Evolutionary conservation across 495 filamentous ascomycete genomes (phyloP).

Genomic region (Neurospora terricola): DNA sequence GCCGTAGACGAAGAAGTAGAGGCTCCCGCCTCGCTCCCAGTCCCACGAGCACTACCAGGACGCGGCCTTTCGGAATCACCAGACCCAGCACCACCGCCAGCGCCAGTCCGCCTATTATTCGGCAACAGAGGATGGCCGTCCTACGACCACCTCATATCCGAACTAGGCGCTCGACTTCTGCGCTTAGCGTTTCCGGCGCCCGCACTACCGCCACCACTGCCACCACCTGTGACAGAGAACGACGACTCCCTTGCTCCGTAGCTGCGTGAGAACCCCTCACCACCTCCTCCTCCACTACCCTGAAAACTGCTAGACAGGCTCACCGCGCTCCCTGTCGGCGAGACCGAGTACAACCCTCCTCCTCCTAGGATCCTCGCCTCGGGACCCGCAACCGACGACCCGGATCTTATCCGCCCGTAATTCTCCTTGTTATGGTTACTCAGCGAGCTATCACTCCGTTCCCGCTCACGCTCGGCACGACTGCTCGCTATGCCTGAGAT

Average conservation of each 20-base stretch:
- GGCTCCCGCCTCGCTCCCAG: not conserved
- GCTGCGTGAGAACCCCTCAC: not conserved
- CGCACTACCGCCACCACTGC: not conserved
- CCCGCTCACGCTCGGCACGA: not conserved
- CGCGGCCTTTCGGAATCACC: not conserved
- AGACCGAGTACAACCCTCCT: slow-evolving; percentile 6
- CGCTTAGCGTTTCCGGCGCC: slow-evolving; percentile 12
- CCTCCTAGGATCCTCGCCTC: not conserved
- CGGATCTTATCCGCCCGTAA: slow-evolving; percentile 10
- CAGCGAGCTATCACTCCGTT: slow-evolving; percentile 15
- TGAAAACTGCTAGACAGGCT: not conserved
- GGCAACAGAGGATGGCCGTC: slow-evolving; percentile 3
- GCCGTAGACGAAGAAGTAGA: not conserved
- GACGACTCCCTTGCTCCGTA: not conserved
- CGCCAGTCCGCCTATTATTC: not conserved
- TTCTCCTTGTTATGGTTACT: slow-evolving; percentile 18
- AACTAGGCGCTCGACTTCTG: slow-evolving; percentile 17
- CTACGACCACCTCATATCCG: slow-evolving; percentile 24
- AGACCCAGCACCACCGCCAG: not conserved
- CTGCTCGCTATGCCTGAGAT: not conserved
- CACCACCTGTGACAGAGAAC: slow-evolving; percentile 1
- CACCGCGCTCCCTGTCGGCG: slow-evolving; percentile 9
- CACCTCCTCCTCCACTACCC: not conserved
- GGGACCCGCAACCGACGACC: slow-evolving; percentile 4
- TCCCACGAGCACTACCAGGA: not conserved